Conservation (phyloP, 2,329 filamentous ascomycete species). For the Myriosclerotinia curreyana region DNA sequence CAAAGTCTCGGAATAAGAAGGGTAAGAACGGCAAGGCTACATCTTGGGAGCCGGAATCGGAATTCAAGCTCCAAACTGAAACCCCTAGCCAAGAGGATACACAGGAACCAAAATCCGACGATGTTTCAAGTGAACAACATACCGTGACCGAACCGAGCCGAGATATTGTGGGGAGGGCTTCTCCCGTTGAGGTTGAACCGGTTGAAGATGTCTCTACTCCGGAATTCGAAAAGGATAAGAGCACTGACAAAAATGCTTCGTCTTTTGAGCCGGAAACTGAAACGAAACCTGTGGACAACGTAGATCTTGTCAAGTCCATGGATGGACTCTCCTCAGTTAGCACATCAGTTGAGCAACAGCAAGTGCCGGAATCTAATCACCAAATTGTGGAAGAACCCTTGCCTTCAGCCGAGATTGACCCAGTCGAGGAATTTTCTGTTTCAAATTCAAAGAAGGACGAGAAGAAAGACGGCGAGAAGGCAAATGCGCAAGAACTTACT, state of each 20-base stretch:
- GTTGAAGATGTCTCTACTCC: neutral
- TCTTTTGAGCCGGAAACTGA: neutral
- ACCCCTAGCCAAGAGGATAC: neutral
- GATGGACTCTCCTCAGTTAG: conserved; percentile 1
- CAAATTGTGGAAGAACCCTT: conserved; percentile 12
- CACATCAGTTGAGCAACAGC: neutral
- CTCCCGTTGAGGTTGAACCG: neutral
- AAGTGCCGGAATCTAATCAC: conserved; percentile 13
- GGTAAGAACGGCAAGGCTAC: conserved; percentile 13
- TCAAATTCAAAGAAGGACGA: conserved; percentile 29
- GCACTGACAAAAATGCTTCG: neutral
- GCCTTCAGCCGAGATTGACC: conserved; percentile 13
- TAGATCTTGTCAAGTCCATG: neutral
- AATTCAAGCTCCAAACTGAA: neutral
- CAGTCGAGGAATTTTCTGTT: conserved; percentile 21
- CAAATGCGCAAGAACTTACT: neutral
- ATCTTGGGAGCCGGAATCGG: neutral
- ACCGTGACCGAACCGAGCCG: neutral
- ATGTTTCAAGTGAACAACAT: conserved; percentile 21
- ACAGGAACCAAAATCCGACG: neutral
- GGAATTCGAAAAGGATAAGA: neutral
- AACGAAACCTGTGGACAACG: neutral
- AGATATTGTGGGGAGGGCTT: conserved; percentile 1
- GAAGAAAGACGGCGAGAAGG: conserved; percentile 24
- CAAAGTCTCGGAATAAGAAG: conserved; percentile 28